A percentile compares a stretch with the other conserved stretches of the same genome.
Evolutionary conservation across 441 rosid genomes (phyloP).

Genomic region (Pelargonium myrrhifolium): DNA sequence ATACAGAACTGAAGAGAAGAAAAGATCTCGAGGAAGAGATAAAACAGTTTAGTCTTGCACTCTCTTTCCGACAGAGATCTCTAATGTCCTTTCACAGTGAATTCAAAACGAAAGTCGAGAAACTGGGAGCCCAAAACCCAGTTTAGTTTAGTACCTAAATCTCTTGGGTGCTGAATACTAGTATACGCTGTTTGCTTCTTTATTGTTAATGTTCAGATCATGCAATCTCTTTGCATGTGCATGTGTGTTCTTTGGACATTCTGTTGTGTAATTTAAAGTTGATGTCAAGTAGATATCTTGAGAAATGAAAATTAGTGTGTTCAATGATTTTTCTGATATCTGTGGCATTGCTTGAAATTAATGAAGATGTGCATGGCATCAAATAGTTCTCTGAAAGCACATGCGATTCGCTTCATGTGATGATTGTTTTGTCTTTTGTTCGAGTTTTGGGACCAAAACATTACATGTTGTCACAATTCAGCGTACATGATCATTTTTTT

Average conservation of each 20-base stretch:
- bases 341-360: too few relatives aligned
- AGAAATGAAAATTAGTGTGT: too few relatives aligned
- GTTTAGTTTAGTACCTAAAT: constrained; percentile 28
- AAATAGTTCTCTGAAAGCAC: too few relatives aligned
- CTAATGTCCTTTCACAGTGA: constrained; percentile 49
- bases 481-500: too few relatives aligned
- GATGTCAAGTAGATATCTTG: too few relatives aligned
- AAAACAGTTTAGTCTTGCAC: constrained; percentile 55
- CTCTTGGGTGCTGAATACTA: constrained; percentile 25
- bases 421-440: too few relatives aligned
- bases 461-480: not conserved
- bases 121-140: constrained; percentile 35
- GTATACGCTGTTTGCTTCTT: not conserved
- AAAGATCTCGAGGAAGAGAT: constrained; percentile 60
- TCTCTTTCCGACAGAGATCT: constrained; percentile 51
- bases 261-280: too few relatives aligned
- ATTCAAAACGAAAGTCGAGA: constrained; percentile 51
- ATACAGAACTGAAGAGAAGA: constrained; percentile 45
- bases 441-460: not conserved
- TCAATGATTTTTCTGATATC: too few relatives aligned
- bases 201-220: not conserved
- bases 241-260: too few relatives aligned
- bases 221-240: constrained; percentile 4
- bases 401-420: too few relatives aligned
- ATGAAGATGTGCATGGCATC: too few relatives aligned